Conservation (phyloP, 148 eudicot species). For the Rhododendron kiyosumense region DNA sequence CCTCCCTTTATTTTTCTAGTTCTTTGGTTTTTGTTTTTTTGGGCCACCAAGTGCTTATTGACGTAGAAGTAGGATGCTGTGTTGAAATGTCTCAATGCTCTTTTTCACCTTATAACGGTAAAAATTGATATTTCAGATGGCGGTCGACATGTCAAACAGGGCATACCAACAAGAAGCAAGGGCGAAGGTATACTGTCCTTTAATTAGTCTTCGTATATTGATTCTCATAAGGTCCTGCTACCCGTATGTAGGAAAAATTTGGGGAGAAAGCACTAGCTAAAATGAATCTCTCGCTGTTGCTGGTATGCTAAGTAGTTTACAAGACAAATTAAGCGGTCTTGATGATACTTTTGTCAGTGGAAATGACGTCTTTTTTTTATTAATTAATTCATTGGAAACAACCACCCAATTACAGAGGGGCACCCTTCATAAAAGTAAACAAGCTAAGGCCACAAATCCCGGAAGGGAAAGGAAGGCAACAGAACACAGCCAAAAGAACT, state of each 20-base stretch:
- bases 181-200: constrained; percentile 53
- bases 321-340: not conserved
- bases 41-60: not conserved
- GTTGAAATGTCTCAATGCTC: not conserved
- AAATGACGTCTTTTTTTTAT: not conserved
- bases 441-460: not conserved
- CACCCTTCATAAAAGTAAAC: not conserved
- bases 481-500: not conserved
- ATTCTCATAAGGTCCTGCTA: not conserved
- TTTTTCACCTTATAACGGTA: not conserved
- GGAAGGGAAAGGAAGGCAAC: not conserved
- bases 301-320: not conserved
- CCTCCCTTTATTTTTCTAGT: not conserved
- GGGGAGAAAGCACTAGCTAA: not conserved
- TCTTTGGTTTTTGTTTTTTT: not conserved
- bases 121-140: constrained; percentile 65
- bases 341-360: not conserved
- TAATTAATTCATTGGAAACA: not conserved
- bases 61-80: not conserved
- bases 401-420: not conserved
- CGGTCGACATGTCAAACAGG: constrained; percentile 85
- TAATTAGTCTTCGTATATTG: not conserved
- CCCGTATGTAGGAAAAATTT: not conserved
- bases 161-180: constrained; percentile 66
- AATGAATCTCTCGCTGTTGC: not conserved